These are phyloP conservation scores for Cotoneaster glaucophyllus DNA, from an alignment of 306 rosid genomes.

Conservation along the genomic window DNA sequence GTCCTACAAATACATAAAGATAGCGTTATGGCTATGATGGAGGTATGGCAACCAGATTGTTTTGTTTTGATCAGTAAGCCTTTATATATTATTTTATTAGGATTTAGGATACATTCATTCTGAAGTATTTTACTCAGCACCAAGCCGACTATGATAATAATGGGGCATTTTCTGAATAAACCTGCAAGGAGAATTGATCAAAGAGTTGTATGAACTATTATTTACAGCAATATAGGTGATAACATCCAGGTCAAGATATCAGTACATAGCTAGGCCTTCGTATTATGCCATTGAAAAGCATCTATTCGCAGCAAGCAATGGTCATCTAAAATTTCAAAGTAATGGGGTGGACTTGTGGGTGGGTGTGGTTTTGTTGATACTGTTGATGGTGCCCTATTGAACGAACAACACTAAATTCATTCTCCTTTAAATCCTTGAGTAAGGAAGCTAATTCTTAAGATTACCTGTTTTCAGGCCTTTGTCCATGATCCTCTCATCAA, in stretches of 20 bases:
- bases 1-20: constrained; percentile 81
- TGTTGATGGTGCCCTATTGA: neutral
- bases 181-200: neutral
- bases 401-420: neutral
- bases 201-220: neutral
- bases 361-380: neutral
- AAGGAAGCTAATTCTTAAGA: neutral
- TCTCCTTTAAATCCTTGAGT: neutral
- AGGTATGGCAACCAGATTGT: constrained; percentile 42
- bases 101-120: neutral
- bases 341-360: neutral
- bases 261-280: neutral
- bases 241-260: neutral
- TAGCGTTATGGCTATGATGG: constrained; percentile 99
- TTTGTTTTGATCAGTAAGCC: neutral
- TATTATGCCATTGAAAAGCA: neutral
- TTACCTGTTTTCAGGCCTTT: constrained; percentile 64
- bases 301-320: neutral
- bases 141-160: neutral
- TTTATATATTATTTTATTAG: too few species aligned
- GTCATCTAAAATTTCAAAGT: neutral
- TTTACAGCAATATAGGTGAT: neutral
- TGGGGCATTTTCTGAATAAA: neutral
- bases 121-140: neutral
- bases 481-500: constrained; percentile 97